phyloP scores from a whole-genome alignment of 257 asterid species.

The Lycium barbarum region DNA sequence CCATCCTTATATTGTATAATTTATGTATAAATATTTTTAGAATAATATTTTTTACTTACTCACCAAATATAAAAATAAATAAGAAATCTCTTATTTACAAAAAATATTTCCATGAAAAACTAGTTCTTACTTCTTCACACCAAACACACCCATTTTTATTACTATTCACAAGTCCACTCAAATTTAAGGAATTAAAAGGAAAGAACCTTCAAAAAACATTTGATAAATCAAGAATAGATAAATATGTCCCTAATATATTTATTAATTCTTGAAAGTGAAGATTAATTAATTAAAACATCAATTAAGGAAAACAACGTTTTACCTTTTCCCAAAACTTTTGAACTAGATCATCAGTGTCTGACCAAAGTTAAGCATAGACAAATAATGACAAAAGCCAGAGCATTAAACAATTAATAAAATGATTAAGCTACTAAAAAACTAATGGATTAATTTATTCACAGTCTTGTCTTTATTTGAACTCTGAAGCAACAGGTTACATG shows the following conservation, averaged over 20 bases:
- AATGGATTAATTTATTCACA: not conserved
- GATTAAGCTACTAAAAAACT: not conserved
- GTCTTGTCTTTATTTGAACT: not conserved
- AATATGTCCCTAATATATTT: not conserved
- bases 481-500: not conserved
- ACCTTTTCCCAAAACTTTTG: conserved; percentile 28
- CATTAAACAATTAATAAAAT: conserved; percentile 31
- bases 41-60: too few relatives aligned
- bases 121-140: too few relatives aligned
- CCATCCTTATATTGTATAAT: too few relatives aligned
- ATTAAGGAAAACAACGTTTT: not conserved
- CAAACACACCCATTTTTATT: not conserved
- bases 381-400: conserved; percentile 30
- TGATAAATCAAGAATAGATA: not conserved
- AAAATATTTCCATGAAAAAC: too few relatives aligned
- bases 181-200: not conserved
- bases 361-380: conserved; percentile 32
- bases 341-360: conserved; percentile 20
- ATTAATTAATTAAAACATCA: not conserved
- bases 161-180: not conserved
- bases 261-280: not conserved
- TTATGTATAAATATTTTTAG: too few relatives aligned
- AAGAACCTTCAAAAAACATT: not conserved
- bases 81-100: too few relatives aligned
- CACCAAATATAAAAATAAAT: too few relatives aligned